Evolutionary conservation across 2,329 filamentous ascomycete species (phyloP), one percentile per base, ranked within the genome.

Genomic region (Leptodontidium sp.): DNA sequence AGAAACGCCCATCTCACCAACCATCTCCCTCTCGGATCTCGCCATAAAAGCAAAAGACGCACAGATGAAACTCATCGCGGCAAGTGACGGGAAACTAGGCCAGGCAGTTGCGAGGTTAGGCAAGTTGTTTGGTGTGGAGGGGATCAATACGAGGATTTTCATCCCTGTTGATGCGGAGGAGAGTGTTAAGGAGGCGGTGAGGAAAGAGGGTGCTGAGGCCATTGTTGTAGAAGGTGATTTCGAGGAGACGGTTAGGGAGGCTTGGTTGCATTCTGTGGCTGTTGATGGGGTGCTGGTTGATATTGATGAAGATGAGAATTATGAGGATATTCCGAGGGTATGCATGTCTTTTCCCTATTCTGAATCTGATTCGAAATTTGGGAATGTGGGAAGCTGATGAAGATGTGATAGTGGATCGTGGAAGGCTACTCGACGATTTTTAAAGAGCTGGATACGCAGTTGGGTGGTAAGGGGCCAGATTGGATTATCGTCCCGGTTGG

Each of bases 261-360:
- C 59, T 35, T 62, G 59, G 59, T 62, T 62, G 59, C 59, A 62
- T 50, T 50, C 43, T 49, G 59, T 62, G 59, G 59, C 59, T 49
- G 32, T 38, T 26, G 59, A 62, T 62, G 59, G 59, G 26, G 59
- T 62, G 15, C 11, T 62, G 45, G 47, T 62, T 32, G 59, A 14
- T 49, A 4, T 62, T 11, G 59, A 62, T 26, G 59, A 62, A n/a
- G 59, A 62, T 49, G 59, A 62, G 47, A 62, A 62, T 24, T 62
- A 62, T 40, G 59, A 62, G 59, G 59, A 62, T 62, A 50, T 62
- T 52, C 59, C 59, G 26, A 49, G 32, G n/a, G 59, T 52, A 49
- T 32, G 59, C 6, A 38, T 29, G 11, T n/a, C 9, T 17, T 17
- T 49, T 9, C 43, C 43, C 12, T 45, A 3, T 35, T 55, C 21